Conservation (phyloP, 176 grass and related monocot genomes). For the Avena atlantica region DNA sequence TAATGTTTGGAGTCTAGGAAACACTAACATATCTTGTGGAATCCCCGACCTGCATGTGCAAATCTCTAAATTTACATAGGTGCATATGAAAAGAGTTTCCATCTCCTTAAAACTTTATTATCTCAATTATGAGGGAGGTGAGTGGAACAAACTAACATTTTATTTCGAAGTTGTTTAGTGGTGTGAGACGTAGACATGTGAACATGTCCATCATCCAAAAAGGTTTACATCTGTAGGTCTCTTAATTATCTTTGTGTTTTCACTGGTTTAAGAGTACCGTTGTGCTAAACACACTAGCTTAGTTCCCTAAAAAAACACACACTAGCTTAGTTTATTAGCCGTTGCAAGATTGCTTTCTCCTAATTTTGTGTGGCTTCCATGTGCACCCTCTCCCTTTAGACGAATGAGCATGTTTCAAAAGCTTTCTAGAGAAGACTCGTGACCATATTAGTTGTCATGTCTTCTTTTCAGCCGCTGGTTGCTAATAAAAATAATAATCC, state of each 20-base stretch:
- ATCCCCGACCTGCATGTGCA: not conserved
- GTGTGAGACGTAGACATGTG: conserved; percentile 50
- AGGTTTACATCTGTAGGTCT: not conserved
- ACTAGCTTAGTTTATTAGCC: conserved; percentile 13
- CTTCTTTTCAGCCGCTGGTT: conserved; percentile 23
- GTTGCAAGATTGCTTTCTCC: conserved; percentile 31
- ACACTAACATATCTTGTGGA: not conserved
- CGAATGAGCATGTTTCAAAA: conserved; percentile 32
- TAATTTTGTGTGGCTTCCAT: conserved; percentile 39
- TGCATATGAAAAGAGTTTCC: not conserved
- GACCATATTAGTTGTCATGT: conserved; percentile 38
- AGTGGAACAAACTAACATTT: not conserved
- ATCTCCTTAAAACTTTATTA: not conserved
- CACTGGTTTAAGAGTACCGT: not conserved
- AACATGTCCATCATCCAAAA: conserved; percentile 32
- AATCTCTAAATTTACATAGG: not conserved
- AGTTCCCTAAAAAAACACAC: not conserved
- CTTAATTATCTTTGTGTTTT: not conserved
- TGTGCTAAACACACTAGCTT: not conserved
- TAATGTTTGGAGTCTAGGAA: not conserved
- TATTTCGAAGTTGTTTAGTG: not conserved
- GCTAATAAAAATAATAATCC: conserved; percentile 26
- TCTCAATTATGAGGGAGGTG: not conserved
- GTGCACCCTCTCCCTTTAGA: conserved; percentile 12
- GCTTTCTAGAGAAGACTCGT: conserved; percentile 39